phyloP scores from a whole-genome alignment of 1,139 yeast species.

The Debaryomycetaceae sp. region DNA sequence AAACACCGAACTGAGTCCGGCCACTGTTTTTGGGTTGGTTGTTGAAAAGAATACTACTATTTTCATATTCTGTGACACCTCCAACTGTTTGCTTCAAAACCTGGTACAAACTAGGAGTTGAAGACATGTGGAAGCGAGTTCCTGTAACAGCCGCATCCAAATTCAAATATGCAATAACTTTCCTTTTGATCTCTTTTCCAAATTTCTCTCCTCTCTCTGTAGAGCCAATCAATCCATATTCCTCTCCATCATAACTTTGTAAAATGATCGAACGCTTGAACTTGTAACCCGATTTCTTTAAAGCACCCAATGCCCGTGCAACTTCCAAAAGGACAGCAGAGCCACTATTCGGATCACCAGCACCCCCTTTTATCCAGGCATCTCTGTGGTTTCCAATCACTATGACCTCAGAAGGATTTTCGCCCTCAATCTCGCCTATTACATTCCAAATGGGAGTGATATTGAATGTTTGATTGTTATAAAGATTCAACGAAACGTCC shows the following conservation, averaged over 20 bases:
- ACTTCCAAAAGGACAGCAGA: conserved; percentile 41
- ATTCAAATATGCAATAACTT: conserved; percentile 45
- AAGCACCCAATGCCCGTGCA: conserved; percentile 45
- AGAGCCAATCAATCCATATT: conserved; percentile 46
- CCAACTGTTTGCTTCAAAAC: conserved; percentile 32
- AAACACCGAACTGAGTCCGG: conserved; percentile 31
- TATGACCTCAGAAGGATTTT: conserved; percentile 36
- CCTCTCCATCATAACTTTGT: conserved; percentile 47
- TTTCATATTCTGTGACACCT: conserved; percentile 46
- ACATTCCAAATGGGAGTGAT: conserved; percentile 44
- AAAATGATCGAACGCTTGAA: conserved; percentile 41
- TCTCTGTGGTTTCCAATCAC: conserved; percentile 48
- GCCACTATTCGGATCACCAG: conserved; percentile 49
- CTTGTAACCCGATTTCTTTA: conserved; percentile 40
- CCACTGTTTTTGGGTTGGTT: conserved; percentile 52
- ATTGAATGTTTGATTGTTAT: conserved; percentile 39
- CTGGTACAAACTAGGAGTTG: conserved; percentile 41
- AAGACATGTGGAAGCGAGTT: conserved; percentile 26
- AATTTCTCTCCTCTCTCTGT: conserved; percentile 46
- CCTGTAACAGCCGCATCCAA: conserved; percentile 42
- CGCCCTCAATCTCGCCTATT: conserved; percentile 45
- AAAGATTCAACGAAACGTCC: conserved; percentile 37
- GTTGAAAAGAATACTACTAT: conserved; percentile 42
- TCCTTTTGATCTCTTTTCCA: conserved; percentile 30
- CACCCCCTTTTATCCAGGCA: conserved; percentile 56